phyloP scores from a whole-genome alignment of 2,329 filamentous ascomycete species.

The Alternaria arbusti region DNA sequence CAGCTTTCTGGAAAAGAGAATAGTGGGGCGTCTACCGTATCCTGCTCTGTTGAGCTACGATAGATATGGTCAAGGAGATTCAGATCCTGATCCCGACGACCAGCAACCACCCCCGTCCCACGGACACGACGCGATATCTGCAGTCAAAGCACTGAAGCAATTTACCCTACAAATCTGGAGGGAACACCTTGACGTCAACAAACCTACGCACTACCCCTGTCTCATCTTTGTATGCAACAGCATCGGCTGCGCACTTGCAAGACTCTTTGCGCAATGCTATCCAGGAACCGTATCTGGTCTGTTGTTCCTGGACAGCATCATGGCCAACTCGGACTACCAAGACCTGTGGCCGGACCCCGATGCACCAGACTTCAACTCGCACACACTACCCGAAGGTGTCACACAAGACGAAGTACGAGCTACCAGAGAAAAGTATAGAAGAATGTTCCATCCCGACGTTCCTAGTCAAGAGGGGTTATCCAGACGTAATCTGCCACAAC shows the following conservation, averaged over 20 bases:
- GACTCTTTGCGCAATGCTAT: constrained; percentile 59
- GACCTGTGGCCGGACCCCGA: constrained; percentile 64
- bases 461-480: constrained; percentile 59
- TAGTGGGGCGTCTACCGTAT: constrained; percentile 31
- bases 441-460: constrained; percentile 58
- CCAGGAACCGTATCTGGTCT: constrained; percentile 55
- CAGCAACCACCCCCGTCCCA: constrained; percentile 45
- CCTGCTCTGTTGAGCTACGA: constrained; percentile 62
- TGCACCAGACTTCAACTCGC: constrained; percentile 52
- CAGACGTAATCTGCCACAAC: constrained; percentile 51
- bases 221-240: constrained; percentile 60
- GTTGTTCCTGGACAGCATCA: constrained; percentile 63
- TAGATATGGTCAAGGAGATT: constrained; percentile 64
- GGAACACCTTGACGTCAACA: constrained; percentile 41
- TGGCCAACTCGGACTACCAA: constrained; percentile 64
- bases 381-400: constrained; percentile 51
- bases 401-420: constrained; percentile 42
- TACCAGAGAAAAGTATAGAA: constrained; percentile 46
- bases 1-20: constrained; percentile 36
- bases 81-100: constrained; percentile 54
- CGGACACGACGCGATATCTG: constrained; percentile 57
- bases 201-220: constrained; percentile 39
- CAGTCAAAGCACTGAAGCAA: constrained; percentile 54
- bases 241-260: constrained; percentile 60
- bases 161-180: constrained; percentile 51